phyloP scores from a whole-genome alignment of 176 grass and related monocot genomes.

The Cocos nucifera region DNA sequence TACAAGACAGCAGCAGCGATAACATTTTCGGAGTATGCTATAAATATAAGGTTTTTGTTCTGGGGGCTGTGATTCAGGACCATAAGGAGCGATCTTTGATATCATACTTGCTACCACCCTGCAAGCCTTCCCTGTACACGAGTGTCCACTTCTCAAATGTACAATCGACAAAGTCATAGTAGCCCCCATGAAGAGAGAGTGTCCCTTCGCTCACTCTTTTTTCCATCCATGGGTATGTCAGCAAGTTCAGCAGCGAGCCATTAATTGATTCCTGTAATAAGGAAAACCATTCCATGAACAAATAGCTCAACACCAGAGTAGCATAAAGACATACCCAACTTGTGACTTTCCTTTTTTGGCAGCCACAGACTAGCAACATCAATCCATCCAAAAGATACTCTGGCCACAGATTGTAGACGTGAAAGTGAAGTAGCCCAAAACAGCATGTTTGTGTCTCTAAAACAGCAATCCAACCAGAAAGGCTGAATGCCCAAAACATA shows the following conservation, averaged over 20 bases:
- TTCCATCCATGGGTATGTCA: slow-evolving; percentile 95
- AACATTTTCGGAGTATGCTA: no score
- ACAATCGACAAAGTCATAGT: slow-evolving; percentile 79
- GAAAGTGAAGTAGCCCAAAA: no score
- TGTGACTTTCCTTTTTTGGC: no score
- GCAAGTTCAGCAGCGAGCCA: slow-evolving; percentile 78
- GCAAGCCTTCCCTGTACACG: slow-evolving; percentile 57
- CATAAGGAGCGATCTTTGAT: slow-evolving; percentile 73
- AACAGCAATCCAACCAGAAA: no score
- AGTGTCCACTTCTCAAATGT: slow-evolving; percentile 94
- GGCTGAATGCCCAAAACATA: no score
- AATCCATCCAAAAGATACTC: no score
- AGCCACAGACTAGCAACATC: no score
- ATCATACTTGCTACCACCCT: slow-evolving; percentile 91
- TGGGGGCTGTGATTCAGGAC: slow-evolving; percentile 26
- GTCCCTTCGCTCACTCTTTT: slow-evolving; percentile 67
- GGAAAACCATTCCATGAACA: slow-evolving; percentile 12
- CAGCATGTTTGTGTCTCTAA: no score
- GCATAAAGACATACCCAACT: no score
- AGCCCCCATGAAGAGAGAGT: slow-evolving; percentile 76
- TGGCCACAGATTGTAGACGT: no score
- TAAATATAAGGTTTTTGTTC: no score
- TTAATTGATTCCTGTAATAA: slow-evolving; percentile 72
- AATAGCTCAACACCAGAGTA: not conserved
- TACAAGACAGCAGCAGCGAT: no score